Percentiles rank a stretch among this genome's conserved stretches.
These are phyloP conservation scores for Exophiala lecanii-corni DNA, from an alignment of 2,329 filamentous ascomycete species.

Conservation along the genomic window DNA sequence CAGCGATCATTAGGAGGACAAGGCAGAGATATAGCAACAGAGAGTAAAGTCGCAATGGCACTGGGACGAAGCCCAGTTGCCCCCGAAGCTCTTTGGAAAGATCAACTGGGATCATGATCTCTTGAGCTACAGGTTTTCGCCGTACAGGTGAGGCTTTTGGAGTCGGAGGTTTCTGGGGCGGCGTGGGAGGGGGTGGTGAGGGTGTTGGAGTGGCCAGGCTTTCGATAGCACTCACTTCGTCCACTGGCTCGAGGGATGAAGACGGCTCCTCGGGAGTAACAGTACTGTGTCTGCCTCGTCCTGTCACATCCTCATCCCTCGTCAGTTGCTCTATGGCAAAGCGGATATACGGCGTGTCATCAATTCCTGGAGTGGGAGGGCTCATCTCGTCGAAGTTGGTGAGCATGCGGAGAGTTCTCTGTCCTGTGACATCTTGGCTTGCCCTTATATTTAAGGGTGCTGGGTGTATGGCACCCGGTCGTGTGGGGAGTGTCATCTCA, in stretches of 20 bases:
- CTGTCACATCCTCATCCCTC: slow-evolving; percentile 60
- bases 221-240: background rate
- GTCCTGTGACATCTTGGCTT: slow-evolving; percentile 21
- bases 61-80: slow-evolving; percentile 65
- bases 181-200: slow-evolving; percentile 15
- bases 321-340: slow-evolving; percentile 88
- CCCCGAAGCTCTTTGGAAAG: slow-evolving; percentile 41
- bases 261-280: slow-evolving; percentile 15
- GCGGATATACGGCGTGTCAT: slow-evolving; percentile 82
- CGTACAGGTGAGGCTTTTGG: slow-evolving; percentile 11
- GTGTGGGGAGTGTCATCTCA: slow-evolving; percentile 26
- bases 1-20: slow-evolving; percentile 66
- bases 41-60: slow-evolving; percentile 62
- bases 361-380: slow-evolving; percentile 66
- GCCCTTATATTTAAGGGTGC: slow-evolving; percentile 21
- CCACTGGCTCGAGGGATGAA: slow-evolving; percentile 4
- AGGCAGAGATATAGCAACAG: slow-evolving; percentile 58
- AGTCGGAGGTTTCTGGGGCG: slow-evolving; percentile 8
- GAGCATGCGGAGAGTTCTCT: slow-evolving; percentile 27
- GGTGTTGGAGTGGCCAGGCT: slow-evolving; percentile 8
- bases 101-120: slow-evolving; percentile 38
- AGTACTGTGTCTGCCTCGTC: slow-evolving; percentile 50
- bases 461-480: slow-evolving; percentile 19
- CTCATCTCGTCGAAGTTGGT: slow-evolving; percentile 32
- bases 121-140: slow-evolving; percentile 18